These are phyloP conservation scores for Geotrichum macrosporum DNA, from an alignment of 1,139 yeast species.

Conservation along the genomic window DNA sequence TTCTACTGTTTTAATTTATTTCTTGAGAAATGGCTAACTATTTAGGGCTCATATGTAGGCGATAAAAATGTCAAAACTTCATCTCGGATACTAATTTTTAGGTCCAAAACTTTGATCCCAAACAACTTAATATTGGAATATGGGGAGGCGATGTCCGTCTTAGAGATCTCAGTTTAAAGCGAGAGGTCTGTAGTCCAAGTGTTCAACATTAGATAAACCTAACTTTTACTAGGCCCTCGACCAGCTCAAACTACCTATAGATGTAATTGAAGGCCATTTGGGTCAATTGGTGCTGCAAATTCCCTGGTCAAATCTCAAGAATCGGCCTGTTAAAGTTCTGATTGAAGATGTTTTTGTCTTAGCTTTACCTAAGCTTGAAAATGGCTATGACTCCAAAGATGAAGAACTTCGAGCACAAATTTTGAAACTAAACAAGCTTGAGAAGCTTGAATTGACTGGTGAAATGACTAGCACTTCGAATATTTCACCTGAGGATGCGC, in stretches of 20 bases:
- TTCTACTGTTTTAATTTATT: too few species aligned
- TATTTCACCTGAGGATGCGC: constrained; percentile 44
- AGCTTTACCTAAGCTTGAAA: constrained; percentile 67
- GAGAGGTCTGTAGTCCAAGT: constrained; percentile 44
- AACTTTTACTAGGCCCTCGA: constrained; percentile 57
- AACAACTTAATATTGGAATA: constrained; percentile 88
- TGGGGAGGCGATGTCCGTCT: constrained; percentile 97
- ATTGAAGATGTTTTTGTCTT: constrained; percentile 82
- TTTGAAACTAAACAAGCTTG: constrained; percentile 60
- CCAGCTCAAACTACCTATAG: constrained; percentile 74
- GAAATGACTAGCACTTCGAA: constrained; percentile 26
- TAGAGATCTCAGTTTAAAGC: constrained; percentile 65
- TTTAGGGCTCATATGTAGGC: constrained; percentile 12
- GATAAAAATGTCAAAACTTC: not conserved
- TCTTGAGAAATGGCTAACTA: constrained; percentile 15
- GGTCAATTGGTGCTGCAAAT: constrained; percentile 86
- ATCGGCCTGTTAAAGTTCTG: constrained; percentile 84
- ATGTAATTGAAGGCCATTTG: constrained; percentile 81
- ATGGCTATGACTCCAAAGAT: constrained; percentile 56
- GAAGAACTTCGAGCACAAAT: constrained; percentile 60
- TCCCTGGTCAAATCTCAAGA: constrained; percentile 93
- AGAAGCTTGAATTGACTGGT: constrained; percentile 47
- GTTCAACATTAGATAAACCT: not conserved
- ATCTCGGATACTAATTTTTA: constrained; percentile 38
- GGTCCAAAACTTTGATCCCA: constrained; percentile 94